Percentiles rank a stretch among this genome's conserved stretches.
phyloP scores from a whole-genome alignment of 306 rosid species.

The Quercus parvula region DNA sequence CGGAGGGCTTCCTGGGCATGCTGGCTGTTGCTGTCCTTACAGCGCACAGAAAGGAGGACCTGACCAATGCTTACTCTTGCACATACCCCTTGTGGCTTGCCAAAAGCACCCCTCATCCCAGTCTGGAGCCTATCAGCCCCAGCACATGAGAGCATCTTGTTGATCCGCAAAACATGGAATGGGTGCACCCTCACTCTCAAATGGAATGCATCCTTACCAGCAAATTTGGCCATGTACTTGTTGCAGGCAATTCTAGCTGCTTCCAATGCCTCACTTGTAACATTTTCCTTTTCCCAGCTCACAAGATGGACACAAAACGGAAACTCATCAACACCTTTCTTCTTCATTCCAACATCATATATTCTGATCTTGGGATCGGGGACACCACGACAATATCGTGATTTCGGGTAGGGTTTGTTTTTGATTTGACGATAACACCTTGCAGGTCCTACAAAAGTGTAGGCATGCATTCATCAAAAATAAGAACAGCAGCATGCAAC shows the following conservation, averaged over 20 bases:
- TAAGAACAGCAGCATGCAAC: no score
- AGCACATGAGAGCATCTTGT: conserved; percentile 76
- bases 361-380: conserved; percentile 92
- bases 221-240: conserved; percentile 81
- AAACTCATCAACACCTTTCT: conserved; percentile 88
- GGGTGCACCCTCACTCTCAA: conserved; percentile 92
- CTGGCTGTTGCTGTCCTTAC: conserved; percentile 69
- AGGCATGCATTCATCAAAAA: not conserved
- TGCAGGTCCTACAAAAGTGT: conserved; percentile 59
- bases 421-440: conserved; percentile 82
- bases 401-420: conserved; percentile 81
- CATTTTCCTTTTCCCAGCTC: conserved; percentile 90
- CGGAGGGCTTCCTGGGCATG: conserved; percentile 91
- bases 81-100: conserved; percentile 71
- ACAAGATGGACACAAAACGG: conserved; percentile 91
- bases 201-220: conserved; percentile 85
- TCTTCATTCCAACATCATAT: conserved; percentile 93
- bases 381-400: conserved; percentile 91
- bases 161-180: conserved; percentile 83
- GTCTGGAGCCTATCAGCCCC: conserved; percentile 88
- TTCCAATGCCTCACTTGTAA: conserved; percentile 81
- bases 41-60: conserved; percentile 82
- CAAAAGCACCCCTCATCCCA: conserved; percentile 86
- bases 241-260: conserved; percentile 88
- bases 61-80: conserved; percentile 84